Evolutionary conservation across 2,329 filamentous ascomycete genomes (phyloP), one percentile per base, ranked within the genome.

Genomic region (Geosmithia morbida): DNA sequence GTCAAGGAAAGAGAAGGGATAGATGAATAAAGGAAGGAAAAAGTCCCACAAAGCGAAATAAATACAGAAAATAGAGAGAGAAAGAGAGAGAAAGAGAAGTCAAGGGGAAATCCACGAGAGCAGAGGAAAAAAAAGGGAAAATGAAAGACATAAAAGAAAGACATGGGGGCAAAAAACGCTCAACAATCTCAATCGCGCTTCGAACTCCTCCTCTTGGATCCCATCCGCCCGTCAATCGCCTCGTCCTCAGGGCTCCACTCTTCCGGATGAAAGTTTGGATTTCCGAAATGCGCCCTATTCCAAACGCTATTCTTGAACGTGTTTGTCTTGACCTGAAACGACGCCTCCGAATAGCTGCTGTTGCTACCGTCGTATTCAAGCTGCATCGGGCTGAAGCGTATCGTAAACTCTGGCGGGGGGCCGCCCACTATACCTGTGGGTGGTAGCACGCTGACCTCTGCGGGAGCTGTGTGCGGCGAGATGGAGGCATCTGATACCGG

Each of bases 271-370:
- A 70, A 70, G 42, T 69, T 68, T 2, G 77, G 75, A 52, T 83
- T 84, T 50, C 78, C 77, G 53, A 77, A 83, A 56, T 84, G 80
- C 1, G 79, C 79, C 44, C 72, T 72, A 54, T 83, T 83, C 62
- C 77, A 81, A 48, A 82, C 75, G 46, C 74, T 79, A 53, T 83
- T 81, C 55, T 79, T 79, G 56, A 83, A 83, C 1, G 74, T 77
- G 46, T 66, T 72, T 2, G 75, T 81, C 47, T 68, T 68, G 2
- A 65, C 60, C 14, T 65, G 60, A 46, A 72, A 70, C 3, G 66
- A 61, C n/a, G 70, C 68, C 49, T 74, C 72, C 1, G 57, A 56
- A n/a, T 63, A 61, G 43, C 57, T 60, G 49, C 59, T 66, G 46
- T 69, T 70, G 19, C 63, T 61, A 49, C 71, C 74, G 49, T 72